These are phyloP conservation scores for Solanum piurae DNA, from an alignment of 257 asterid genomes.

Conservation along the genomic window DNA sequence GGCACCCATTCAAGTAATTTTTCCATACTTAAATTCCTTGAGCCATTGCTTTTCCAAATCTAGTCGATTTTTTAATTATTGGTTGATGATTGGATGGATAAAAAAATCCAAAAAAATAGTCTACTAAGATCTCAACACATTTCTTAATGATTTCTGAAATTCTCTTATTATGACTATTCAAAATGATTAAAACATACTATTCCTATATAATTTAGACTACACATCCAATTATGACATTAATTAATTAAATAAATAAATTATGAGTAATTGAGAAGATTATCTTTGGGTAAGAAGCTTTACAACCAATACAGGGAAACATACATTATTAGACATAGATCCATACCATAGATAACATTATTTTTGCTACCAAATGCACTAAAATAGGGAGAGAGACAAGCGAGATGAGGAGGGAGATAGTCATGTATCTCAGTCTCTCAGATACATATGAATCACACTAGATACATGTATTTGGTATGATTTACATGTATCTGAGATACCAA, in stretches of 20 bases:
- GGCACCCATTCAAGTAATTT: no score
- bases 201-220: no score
- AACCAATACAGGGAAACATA: no score
- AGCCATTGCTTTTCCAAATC: neutral
- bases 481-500: neutral
- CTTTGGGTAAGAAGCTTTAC: neutral
- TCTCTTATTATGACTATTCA: neutral
- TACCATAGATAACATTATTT: no score
- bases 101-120: neutral
- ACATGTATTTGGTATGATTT: no score
- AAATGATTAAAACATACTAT: neutral
- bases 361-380: no score
- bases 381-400: neutral
- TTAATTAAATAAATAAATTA: no score
- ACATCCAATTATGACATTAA: neutral
- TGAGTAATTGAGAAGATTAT: neutral
- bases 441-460: no score
- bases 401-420: neutral
- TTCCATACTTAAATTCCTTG: neutral
- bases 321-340: no score
- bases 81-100: neutral
- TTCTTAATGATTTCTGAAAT: neutral
- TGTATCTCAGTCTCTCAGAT: neutral
- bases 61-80: no score
- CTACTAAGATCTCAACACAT: neutral